Evolutionary conservation across 306 rosid genomes (phyloP).

Genomic region (Fragaria ananassa): DNA sequence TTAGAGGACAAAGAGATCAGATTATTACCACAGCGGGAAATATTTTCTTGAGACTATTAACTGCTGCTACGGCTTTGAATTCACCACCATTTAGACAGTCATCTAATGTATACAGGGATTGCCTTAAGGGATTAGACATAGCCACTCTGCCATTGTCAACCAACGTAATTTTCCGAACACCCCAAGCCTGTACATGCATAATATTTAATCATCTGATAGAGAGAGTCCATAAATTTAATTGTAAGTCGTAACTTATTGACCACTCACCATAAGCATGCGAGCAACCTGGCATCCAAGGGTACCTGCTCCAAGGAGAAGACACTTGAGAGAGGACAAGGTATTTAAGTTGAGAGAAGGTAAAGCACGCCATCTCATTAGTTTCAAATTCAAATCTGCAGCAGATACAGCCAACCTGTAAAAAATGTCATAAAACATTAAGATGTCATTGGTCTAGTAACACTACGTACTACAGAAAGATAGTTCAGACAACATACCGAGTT

Average conservation of each 20-base stretch:
- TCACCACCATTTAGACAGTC: constrained; percentile 92
- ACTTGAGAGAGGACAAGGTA: constrained; percentile 70
- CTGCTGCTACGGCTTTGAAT: constrained; percentile 83
- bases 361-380: constrained; percentile 99
- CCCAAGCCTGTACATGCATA: constrained; percentile 77
- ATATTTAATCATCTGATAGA: constrained; percentile 17
- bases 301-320: constrained; percentile 97
- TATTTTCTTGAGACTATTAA: constrained; percentile 69
- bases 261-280: constrained; percentile 94
- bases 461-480: constrained; percentile 3
- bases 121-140: constrained; percentile 97
- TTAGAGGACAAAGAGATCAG: constrained; percentile 5
- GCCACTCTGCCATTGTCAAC: constrained; percentile 91
- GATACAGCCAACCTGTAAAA: constrained; percentile 85
- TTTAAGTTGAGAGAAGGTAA: constrained; percentile 76
- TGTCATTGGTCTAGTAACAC: constrained; percentile 15
- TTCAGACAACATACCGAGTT: constrained; percentile 47
- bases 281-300: constrained; percentile 99
- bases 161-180: constrained; percentile 81
- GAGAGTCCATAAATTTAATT: constrained; percentile 7
- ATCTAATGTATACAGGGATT: constrained; percentile 89
- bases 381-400: constrained; percentile 97
- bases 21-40: constrained; percentile 90
- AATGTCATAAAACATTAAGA: constrained; percentile 8
- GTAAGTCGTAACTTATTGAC: constrained; percentile 16